Base-by-base conservation (phyloP, 108 stramenopile species). In the Thalassiosira profunda region DNA sequence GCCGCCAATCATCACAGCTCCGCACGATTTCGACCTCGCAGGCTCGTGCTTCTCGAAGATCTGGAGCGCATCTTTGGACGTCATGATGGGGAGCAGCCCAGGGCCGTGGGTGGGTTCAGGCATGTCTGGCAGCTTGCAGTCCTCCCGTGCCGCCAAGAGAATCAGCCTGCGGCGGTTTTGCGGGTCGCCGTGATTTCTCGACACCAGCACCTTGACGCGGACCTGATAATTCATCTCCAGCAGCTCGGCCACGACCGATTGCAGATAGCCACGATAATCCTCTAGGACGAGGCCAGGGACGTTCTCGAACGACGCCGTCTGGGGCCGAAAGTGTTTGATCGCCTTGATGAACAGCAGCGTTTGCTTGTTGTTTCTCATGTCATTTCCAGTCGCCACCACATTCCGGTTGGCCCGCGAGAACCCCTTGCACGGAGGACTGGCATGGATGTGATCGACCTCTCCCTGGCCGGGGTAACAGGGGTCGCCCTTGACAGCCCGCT, bases 391-490 rank as follows among this genome's bases (percentile, higher is more conserved):
- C 31, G 65, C 67, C 26, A 75, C 80, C 2, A 80, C 87, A n/a
- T 56, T 77, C n/a, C 70, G 49, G 74, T 87, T 87, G 2, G 84
- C 84, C 23, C 49, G 34, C 18, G 81, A 83, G 55, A 86, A 88
- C 1, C 84, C 87, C 58, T 88, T 82, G 61, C 86, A 87, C 0
- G 86, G 86, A 9, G 84, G 37, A 18, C 67, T 67, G 15, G 29
- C 74, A 56, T 87, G 84, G 3, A 80, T 46, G 28, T 83, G 79
- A 12, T 82, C 64, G 5, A 72, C 58, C 18, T 44, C 49, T 5
- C 74, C 81, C 12, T 21, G 21, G 28, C 51, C 24, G 1, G 72
- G 72, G 34, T 74, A 69, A 25, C 48, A 29, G 18, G 46, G 56
- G 45, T 82, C 59, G 21, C 67, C 54, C 44, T 60, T 43, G 1